These are phyloP conservation scores for Salix viminalis DNA, from an alignment of 345 rosid species.

Conservation along the genomic window DNA sequence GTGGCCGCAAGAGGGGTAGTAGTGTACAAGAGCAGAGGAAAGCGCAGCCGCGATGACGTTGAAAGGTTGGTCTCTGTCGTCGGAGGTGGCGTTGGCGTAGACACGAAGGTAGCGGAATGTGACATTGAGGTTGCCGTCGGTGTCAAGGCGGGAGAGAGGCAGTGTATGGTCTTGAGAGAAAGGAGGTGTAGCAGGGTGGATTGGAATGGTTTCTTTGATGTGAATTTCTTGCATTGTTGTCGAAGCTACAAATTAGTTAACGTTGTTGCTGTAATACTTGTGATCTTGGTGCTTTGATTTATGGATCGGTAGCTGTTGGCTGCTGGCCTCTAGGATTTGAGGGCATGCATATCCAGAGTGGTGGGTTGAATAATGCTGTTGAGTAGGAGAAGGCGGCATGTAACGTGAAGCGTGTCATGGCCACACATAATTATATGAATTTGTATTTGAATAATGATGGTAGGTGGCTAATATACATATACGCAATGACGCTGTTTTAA, in stretches of 20 bases:
- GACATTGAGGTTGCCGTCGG: conserved; percentile 58
- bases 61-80: conserved; percentile 16
- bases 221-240: conserved; percentile 36
- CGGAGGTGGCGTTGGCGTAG: conserved; percentile 33
- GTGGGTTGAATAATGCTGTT: too few species aligned
- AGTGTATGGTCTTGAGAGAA: conserved; percentile 46
- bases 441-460: too few species aligned
- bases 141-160: conserved; percentile 66
- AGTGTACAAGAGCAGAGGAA: conserved; percentile 53
- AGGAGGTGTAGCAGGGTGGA: conserved; percentile 49
- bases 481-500: too few species aligned
- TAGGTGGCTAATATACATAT: too few species aligned
- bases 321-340: too few species aligned
- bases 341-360: too few species aligned
- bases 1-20: conserved; percentile 60
- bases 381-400: too few species aligned
- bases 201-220: conserved; percentile 39
- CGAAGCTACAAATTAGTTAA: background rate
- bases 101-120: conserved; percentile 78
- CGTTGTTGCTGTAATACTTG: too few species aligned
- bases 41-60: conserved; percentile 47
- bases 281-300: too few species aligned
- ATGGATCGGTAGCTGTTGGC: too few species aligned
- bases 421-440: too few species aligned
- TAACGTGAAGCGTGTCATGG: too few species aligned